Conservation (phyloP, 208 protist species). For the Leishmania mexicana region DNA sequence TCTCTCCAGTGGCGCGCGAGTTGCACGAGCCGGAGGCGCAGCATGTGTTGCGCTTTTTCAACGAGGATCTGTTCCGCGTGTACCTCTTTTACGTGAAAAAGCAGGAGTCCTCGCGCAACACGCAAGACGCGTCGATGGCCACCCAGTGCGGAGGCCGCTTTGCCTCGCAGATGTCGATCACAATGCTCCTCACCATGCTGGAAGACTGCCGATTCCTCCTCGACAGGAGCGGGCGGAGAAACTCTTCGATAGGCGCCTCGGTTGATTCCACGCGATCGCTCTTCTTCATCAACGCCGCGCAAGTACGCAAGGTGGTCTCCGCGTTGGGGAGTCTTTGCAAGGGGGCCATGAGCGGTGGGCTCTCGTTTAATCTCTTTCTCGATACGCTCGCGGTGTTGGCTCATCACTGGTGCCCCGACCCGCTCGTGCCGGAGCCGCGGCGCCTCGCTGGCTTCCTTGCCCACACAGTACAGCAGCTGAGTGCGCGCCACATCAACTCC, state of each 20-base stretch:
- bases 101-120: conserved; percentile 54
- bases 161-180: conserved; percentile 47
- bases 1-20: conserved; percentile 26
- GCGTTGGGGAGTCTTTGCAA: conserved; percentile 22
- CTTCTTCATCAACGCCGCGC: conserved; percentile 45
- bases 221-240: conserved; percentile 19
- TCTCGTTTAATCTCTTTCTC: conserved; percentile 79
- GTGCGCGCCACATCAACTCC: conserved; percentile 42
- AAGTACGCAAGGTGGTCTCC: conserved; percentile 41
- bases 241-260: not conserved
- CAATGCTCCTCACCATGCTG: conserved; percentile 60
- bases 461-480: conserved; percentile 62
- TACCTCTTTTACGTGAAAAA: conserved; percentile 86
- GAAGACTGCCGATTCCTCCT: conserved; percentile 70
- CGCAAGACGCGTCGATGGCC: conserved; percentile 41
- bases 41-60: conserved; percentile 68
- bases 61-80: conserved; percentile 66
- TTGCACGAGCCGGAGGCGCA: conserved; percentile 55
- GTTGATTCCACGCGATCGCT: conserved; percentile 21
- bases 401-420: conserved; percentile 83
- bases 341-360: conserved; percentile 34
- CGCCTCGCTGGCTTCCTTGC: conserved; percentile 77
- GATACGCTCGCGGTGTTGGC: conserved; percentile 54
- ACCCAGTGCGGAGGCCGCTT: conserved; percentile 73
- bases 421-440: conserved; percentile 61